Evolutionary conservation across 805 yeast genomes (phyloP).

Genomic region (Zygoascus biomembranicola): DNA sequence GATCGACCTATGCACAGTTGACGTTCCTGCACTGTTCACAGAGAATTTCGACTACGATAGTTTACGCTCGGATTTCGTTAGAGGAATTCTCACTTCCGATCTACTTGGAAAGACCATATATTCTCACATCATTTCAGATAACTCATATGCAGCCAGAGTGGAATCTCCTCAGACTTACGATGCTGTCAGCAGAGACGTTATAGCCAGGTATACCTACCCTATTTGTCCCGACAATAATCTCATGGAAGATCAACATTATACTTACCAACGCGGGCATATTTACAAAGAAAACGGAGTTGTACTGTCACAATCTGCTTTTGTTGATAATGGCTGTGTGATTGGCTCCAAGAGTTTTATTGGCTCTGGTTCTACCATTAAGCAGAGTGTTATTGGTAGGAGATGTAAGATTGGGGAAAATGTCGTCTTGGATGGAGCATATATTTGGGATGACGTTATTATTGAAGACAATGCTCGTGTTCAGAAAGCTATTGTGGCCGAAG

Average conservation of each 20-base stretch:
- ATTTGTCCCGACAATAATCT: conserved; percentile 80
- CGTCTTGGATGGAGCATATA: conserved; percentile 59
- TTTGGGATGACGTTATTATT: conserved; percentile 78
- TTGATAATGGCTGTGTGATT: conserved; percentile 72
- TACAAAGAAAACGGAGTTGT: conserved; percentile 87
- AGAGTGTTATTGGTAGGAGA: conserved; percentile 76
- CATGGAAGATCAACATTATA: conserved; percentile 60
- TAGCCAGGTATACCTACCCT: conserved; percentile 91
- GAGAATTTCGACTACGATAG: conserved; percentile 94
- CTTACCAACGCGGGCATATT: conserved; percentile 75
- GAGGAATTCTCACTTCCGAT: conserved; percentile 85
- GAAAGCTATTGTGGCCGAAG: conserved; percentile 64
- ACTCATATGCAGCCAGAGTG: conserved; percentile 88
- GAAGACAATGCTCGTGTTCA: conserved; percentile 54
- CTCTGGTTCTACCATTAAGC: conserved; percentile 55
- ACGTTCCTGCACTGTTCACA: conserved; percentile 90
- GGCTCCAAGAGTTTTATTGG: conserved; percentile 75
- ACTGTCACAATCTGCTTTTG: conserved; percentile 84
- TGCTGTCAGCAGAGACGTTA: conserved; percentile 80
- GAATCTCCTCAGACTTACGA: conserved; percentile 91
- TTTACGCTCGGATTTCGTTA: conserved; percentile 78
- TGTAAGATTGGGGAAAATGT: conserved; percentile 81
- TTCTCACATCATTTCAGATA: conserved; percentile 69
- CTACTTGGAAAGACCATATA: conserved; percentile 84
- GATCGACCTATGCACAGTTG: conserved; percentile 90